Evolutionary conservation across 2,329 filamentous ascomycete species (phyloP).

Genomic region (Metarhizium anisopliae): DNA sequence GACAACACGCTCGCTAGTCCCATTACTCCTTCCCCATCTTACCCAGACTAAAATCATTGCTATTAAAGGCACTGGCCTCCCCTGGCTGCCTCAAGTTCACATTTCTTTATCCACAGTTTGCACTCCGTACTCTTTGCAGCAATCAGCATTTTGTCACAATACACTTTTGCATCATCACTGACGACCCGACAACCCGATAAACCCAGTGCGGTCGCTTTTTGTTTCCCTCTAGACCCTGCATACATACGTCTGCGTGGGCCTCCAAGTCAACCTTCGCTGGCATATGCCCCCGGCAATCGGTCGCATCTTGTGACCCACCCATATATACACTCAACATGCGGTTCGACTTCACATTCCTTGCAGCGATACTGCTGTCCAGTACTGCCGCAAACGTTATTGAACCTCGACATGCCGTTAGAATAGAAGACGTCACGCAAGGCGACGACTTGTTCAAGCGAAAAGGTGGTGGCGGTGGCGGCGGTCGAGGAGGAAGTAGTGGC

Average conservation of each 20-base stretch:
- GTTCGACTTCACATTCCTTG: slow-evolving; percentile 6
- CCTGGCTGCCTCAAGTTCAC: neutral
- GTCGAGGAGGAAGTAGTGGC: slow-evolving; percentile 31
- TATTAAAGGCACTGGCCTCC: neutral
- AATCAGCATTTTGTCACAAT: no score
- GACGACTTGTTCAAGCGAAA: slow-evolving; percentile 50
- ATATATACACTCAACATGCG: slow-evolving; percentile 7
- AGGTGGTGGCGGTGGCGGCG: slow-evolving; percentile 45
- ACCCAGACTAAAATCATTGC: neutral
- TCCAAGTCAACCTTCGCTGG: neutral
- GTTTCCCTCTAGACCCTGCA: neutral
- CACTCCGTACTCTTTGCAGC: no score
- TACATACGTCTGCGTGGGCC: neutral
- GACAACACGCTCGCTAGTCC: neutral
- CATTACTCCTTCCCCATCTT: neutral
- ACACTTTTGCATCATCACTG: no score
- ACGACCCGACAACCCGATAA: no score
- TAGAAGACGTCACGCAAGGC: slow-evolving; percentile 15
- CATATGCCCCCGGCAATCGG: neutral
- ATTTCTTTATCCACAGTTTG: neutral
- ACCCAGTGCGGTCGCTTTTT: no score
- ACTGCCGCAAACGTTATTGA: slow-evolving; percentile 7
- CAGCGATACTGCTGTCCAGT: slow-evolving; percentile 3
- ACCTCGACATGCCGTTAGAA: slow-evolving; percentile 15
- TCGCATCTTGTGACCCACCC: neutral